Percentiles rank a stretch among this genome's conserved stretches.
Evolutionary conservation across 1,139 yeast species (phyloP).

Genomic region (Scheffersomyces parashehatae): DNA sequence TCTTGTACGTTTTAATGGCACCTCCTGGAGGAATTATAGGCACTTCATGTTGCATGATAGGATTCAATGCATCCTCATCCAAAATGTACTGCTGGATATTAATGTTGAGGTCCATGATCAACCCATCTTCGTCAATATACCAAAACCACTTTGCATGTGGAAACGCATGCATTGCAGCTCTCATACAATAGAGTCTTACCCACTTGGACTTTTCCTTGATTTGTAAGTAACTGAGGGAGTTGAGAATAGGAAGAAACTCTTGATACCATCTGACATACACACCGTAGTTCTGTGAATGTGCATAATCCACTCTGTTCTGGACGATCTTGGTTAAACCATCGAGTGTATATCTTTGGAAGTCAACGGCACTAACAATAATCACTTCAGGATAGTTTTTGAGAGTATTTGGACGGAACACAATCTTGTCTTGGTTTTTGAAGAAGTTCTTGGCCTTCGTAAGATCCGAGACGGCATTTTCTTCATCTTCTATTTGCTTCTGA

Average conservation of each 20-base stretch:
- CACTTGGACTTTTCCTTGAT: slow-evolving; percentile 47
- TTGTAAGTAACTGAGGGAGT: slow-evolving; percentile 40
- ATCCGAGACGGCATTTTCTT: slow-evolving; percentile 37
- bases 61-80: slow-evolving; percentile 54
- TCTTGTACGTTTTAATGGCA: slow-evolving; percentile 67
- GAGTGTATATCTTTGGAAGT: slow-evolving; percentile 66
- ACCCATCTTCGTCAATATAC: slow-evolving; percentile 75
- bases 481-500: slow-evolving; percentile 40
- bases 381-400: slow-evolving; percentile 58
- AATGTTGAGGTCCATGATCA: slow-evolving; percentile 65
- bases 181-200: slow-evolving; percentile 58
- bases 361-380: slow-evolving; percentile 78
- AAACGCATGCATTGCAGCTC: slow-evolving; percentile 86
- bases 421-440: slow-evolving; percentile 66
- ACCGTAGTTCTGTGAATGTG: slow-evolving; percentile 73
- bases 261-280: slow-evolving; percentile 79
- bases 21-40: slow-evolving; percentile 72
- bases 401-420: slow-evolving; percentile 48
- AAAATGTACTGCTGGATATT: slow-evolving; percentile 60
- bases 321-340: slow-evolving; percentile 64
- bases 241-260: slow-evolving; percentile 67
- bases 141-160: slow-evolving; percentile 84
- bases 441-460: slow-evolving; percentile 51
- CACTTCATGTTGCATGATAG: slow-evolving; percentile 62
- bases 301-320: slow-evolving; percentile 81